Base-by-base conservation (phyloP, 2,329 filamentous ascomycete genomes). In the Tolypocladium amazonense region DNA sequence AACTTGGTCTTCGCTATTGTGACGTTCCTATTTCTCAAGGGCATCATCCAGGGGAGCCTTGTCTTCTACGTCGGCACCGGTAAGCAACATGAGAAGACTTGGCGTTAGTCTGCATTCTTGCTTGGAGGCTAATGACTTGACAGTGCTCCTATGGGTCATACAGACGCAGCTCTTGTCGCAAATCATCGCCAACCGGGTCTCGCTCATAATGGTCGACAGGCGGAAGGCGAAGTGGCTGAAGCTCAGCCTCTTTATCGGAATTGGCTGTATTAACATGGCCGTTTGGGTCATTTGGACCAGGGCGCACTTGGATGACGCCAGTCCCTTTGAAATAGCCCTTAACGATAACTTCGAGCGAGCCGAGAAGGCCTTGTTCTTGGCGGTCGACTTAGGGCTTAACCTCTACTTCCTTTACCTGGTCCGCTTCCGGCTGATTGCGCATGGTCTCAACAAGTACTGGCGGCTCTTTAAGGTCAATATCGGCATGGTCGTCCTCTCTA, bases 401-500 rank as follows among this genome's bases (percentile, higher is more conserved):
- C 70, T 71, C 61, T 79, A 78, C 64, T 84, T 84, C 64, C 66
- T 83, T 2, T 68, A 70, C 15, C 68, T 72, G 3, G 79, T 81
- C 33, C 76, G 78, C 54, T 71, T 70, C 18, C 75, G 78, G 0
- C 71, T 82, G 58, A 74, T 75, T 58, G 76, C 80, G 41, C 68
- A 72, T 58, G 79, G 79, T 3, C 68, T 82, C 9, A 71, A 72
- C 5, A 82, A 82, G 63, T 82, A 82, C 67, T 75, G 76, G 67
- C 73, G 72, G 23, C 70, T 82, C 2, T 75, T 81, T 53, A 72
- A 71, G 35, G 79, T 80, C 67, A 82, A 81, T 56, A 72, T 75
- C 47, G 70, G 71, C 38, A 77, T 82, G 56, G 78, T 81, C 52
- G 56, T 73, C 4, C 56, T 82, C 1, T 81, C 79, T 0, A 71